Evolutionary conservation across 805 yeast genomes (phyloP).

Genomic region (Candida patagonica): DNA sequence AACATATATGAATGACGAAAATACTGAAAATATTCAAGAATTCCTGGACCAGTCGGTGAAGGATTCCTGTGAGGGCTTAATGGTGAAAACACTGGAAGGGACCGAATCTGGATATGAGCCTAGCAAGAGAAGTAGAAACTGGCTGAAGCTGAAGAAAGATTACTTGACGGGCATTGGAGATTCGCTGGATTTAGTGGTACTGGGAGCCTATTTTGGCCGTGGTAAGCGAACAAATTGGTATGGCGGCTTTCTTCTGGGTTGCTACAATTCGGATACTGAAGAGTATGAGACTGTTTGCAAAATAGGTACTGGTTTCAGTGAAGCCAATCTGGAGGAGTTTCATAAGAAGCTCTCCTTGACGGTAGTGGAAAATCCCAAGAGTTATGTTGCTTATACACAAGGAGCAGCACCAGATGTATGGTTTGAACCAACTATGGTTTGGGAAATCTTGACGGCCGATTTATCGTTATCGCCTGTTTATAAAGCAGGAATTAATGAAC

Average conservation of each 20-base stretch:
- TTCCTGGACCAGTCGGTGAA: constrained; percentile 85
- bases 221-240: constrained; percentile 94
- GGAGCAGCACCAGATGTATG: constrained; percentile 83
- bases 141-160: constrained; percentile 94
- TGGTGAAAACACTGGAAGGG: constrained; percentile 86
- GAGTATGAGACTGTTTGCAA: constrained; percentile 94
- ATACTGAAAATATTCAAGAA: constrained; percentile 62
- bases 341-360: constrained; percentile 57
- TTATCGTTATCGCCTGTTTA: constrained; percentile 80
- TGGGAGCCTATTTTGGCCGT: constrained; percentile 88
- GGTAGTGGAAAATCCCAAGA: constrained; percentile 53
- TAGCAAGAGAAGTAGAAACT: constrained; percentile 85
- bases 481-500: constrained; percentile 66
- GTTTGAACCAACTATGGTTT: constrained; percentile 79
- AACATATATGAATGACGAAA: constrained; percentile 57
- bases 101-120: constrained; percentile 83
- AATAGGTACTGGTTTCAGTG: constrained; percentile 95
- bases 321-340: constrained; percentile 60
- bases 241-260: constrained; percentile 89
- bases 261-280: constrained; percentile 83
- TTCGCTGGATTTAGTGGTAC: constrained; percentile 82
- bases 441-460: constrained; percentile 90
- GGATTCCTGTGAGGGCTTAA: constrained; percentile 88
- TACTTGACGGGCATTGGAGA: constrained; percentile 94
- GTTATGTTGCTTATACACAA: constrained; percentile 57